phyloP scores from a whole-genome alignment of 257 asterid species.

The Linaria vulgaris region DNA sequence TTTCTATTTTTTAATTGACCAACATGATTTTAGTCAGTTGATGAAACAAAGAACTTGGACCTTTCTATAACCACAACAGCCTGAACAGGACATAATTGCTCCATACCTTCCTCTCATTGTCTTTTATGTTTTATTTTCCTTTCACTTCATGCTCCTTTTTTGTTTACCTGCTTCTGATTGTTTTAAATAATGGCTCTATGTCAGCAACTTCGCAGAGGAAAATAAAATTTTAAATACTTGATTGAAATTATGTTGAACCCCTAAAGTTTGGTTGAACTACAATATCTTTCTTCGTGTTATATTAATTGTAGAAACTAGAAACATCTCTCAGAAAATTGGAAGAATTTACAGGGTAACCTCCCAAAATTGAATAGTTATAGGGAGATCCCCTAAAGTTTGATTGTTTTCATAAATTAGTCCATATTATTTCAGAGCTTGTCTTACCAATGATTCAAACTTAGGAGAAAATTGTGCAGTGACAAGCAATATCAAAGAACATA shows the following conservation, averaged over 20 bases:
- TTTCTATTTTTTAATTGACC: slow-evolving; percentile 28
- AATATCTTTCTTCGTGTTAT: no score
- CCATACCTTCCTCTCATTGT: slow-evolving; percentile 54
- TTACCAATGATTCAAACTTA: no score
- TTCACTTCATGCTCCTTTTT: slow-evolving; percentile 43
- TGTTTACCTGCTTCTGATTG: slow-evolving; percentile 26
- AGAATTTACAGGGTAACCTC: no score
- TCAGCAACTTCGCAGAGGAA: slow-evolving; percentile 33
- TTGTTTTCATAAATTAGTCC: no score
- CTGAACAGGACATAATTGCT: slow-evolving; percentile 42
- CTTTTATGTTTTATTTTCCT: slow-evolving; percentile 38
- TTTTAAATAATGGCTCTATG: slow-evolving; percentile 30
- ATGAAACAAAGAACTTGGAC: slow-evolving; percentile 53
- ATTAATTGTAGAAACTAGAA: no score
- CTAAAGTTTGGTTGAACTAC: background rate
- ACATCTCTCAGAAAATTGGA: no score
- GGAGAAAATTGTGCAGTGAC: no score
- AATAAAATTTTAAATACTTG: slow-evolving; percentile 10
- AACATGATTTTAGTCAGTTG: slow-evolving; percentile 44
- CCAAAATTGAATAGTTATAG: no score
- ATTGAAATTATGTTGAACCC: background rate
- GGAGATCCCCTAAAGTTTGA: no score
- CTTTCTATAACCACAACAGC: slow-evolving; percentile 35
- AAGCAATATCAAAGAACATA: no score
- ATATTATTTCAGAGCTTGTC: no score